Evolutionary conservation across 2,329 filamentous ascomycete species (phyloP).

Genomic region (Anthostomella pinea): DNA sequence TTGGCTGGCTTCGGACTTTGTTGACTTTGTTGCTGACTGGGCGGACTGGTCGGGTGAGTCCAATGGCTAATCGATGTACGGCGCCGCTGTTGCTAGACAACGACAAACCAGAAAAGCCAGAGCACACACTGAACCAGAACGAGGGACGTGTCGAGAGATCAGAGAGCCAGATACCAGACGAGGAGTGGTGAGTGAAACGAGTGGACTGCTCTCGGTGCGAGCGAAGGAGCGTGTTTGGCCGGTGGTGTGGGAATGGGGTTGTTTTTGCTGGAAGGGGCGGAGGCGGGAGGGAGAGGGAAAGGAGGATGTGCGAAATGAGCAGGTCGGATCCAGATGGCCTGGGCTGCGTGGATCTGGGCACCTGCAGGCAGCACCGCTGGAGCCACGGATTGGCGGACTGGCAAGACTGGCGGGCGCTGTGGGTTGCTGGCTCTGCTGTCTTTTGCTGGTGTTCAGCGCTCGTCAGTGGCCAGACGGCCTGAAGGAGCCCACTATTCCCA

Average conservation of each 20-base stretch:
- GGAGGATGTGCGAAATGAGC: conserved; percentile 1
- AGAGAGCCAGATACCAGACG: conserved; percentile 24
- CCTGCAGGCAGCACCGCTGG: no score
- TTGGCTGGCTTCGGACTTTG: neutral
- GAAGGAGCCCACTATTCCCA: conserved; percentile 8
- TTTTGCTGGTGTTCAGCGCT: no score
- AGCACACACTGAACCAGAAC: conserved; percentile 2
- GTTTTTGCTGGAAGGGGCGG: conserved; percentile 22
- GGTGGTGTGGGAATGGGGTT: conserved; percentile 26
- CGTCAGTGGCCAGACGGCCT: conserved; percentile 1
- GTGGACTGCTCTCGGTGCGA: conserved; percentile 24
- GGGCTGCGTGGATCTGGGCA: no score
- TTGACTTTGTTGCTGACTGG: neutral
- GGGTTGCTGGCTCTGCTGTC: no score
- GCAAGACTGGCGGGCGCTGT: no score
- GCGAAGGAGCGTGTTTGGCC: conserved; percentile 14
- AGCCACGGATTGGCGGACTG: no score
- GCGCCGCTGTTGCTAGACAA: no score
- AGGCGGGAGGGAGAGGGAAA: conserved; percentile 15
- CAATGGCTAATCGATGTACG: no score
- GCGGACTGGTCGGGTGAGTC: no score
- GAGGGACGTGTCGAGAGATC: conserved; percentile 17
- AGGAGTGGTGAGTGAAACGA: conserved; percentile 26
- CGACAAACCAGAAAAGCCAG: neutral
- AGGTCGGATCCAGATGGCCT: neutral